Conservation (phyloP, 2,329 filamentous ascomycete species). For the Aspergillus quadrilineatus region DNA sequence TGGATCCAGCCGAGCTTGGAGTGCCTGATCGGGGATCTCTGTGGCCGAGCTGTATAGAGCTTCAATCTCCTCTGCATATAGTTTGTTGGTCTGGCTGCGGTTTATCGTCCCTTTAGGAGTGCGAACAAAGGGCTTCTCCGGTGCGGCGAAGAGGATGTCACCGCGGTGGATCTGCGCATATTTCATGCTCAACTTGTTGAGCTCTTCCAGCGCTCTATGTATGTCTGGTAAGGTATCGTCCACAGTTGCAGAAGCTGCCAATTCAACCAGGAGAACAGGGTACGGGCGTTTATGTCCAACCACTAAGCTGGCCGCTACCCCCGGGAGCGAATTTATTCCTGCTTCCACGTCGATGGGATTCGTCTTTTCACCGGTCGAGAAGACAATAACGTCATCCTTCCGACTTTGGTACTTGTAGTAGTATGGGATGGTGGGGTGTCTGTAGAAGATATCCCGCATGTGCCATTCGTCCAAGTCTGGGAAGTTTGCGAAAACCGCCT, state of each 20-base stretch:
- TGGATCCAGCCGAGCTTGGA: not conserved
- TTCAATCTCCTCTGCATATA: constrained; percentile 10
- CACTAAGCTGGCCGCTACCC: constrained; percentile 16
- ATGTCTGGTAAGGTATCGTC: not conserved
- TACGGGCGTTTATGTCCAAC: constrained; percentile 13
- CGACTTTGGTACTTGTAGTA: constrained; percentile 18
- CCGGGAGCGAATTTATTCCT: constrained; percentile 10
- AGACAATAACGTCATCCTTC: constrained; percentile 28
- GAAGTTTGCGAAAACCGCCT: constrained; percentile 19
- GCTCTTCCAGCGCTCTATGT: not conserved
- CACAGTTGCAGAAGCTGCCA: not conserved
- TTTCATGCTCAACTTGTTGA: not conserved
- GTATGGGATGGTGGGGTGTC: constrained; percentile 17
- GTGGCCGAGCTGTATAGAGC: not conserved
- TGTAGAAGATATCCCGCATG: constrained; percentile 19
- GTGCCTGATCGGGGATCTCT: not conserved
- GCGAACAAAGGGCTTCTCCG: constrained; percentile 10
- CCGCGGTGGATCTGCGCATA: constrained; percentile 7
- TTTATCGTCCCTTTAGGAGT: constrained; percentile 9
- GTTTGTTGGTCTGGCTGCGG: constrained; percentile 1
- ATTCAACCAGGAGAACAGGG: constrained; percentile 11
- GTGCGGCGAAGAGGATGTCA: constrained; percentile 1
- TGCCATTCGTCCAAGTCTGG: constrained; percentile 17
- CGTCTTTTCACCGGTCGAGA: constrained; percentile 28
- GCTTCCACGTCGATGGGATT: constrained; percentile 24